Base-by-base conservation (phyloP, 805 yeast genomes). In the Candida glaebosa region DNA sequence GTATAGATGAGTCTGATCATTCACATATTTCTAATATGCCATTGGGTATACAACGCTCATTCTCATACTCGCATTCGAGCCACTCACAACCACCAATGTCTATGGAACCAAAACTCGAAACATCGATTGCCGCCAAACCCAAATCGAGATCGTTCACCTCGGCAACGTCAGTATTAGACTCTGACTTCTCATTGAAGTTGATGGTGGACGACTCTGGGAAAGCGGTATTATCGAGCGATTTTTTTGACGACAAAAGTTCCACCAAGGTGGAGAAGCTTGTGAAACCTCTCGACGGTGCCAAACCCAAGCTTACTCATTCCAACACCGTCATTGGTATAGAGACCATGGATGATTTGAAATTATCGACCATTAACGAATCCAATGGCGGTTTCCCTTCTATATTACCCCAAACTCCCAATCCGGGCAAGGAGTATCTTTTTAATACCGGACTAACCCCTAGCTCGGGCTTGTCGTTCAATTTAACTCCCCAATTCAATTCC, bases 201-300 rank as follows among this genome's bases (percentile, higher is more conserved):
- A 65, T 60, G 49, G 57, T 69, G 33, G 73, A 69, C 45, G 71
- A 64, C 37, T 58, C 55, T 52, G 75, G 75, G 7, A 63, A 63
- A 39, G 75, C 75, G 5, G 60, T 59, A 7, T 60, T 69, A 44
- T 56, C 64, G 8, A 47, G 47, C 17, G 57, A 58, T 39, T 46
- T 52, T 38, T 48, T 54, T 37, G 36, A 22, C 12, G 15, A 15
- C n/a, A 35, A 35, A 15, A n/a, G n/a, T 14, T 34, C 26, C 6
- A 10, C 26, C n/a, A 15, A 18, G 8, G 8, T 20, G 14, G 31
- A 22, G 12, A n/a, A 35, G 16, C 9, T 5, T 4, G 19, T 7
- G 6, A 40, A 39, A 18, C 22, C 22, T 2, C 8, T 19, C 3
- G 10, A 37, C 14, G n/a, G n/a, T n/a, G n/a, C n/a, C n/a, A 48